Percentiles rank a stretch among this genome's conserved stretches.
Evolutionary conservation across 192 early-diverging fungal genomes (phyloP).

Genomic region (Coemansia sp.): DNA sequence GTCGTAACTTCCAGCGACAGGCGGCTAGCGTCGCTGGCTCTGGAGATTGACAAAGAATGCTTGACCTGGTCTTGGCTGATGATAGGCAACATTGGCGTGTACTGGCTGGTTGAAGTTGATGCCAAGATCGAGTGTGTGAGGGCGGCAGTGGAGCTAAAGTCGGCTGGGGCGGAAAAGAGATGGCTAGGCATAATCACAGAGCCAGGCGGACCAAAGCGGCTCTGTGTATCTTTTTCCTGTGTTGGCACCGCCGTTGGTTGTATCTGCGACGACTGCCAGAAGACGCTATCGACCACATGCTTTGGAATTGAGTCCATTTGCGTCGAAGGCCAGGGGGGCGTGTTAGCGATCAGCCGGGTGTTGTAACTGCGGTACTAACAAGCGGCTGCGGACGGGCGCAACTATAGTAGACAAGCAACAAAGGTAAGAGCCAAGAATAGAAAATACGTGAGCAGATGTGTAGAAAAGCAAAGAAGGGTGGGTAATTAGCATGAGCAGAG

Average conservation of each 20-base stretch:
- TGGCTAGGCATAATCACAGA: not conserved
- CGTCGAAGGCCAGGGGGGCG: not conserved
- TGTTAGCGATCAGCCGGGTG: conserved; percentile 4
- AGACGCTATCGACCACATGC: conserved; percentile 23
- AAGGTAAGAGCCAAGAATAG: not conserved
- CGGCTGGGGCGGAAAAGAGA: not conserved
- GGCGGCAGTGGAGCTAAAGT: not conserved
- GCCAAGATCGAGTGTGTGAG: not conserved
- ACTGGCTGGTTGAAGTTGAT: not conserved
- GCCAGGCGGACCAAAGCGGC: not conserved
- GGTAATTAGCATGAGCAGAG: not conserved
- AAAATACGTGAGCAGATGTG: not conserved
- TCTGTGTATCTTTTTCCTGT: not conserved
- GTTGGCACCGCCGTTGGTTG: conserved; percentile 11
- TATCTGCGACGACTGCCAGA: conserved; percentile 39
- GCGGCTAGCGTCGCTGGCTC: not conserved
- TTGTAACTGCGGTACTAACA: not conserved
- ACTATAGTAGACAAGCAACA: not conserved
- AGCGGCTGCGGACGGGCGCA: conserved; percentile 1
- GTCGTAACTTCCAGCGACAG: not conserved
- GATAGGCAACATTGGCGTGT: not conserved
- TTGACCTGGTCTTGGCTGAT: not conserved
- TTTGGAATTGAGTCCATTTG: conserved; percentile 38
- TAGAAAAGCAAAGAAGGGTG: not conserved
- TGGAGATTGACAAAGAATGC: conserved; percentile 1